Base-by-base conservation (phyloP, 73 alveolate species). In the Symbiodinium natans region DNA sequence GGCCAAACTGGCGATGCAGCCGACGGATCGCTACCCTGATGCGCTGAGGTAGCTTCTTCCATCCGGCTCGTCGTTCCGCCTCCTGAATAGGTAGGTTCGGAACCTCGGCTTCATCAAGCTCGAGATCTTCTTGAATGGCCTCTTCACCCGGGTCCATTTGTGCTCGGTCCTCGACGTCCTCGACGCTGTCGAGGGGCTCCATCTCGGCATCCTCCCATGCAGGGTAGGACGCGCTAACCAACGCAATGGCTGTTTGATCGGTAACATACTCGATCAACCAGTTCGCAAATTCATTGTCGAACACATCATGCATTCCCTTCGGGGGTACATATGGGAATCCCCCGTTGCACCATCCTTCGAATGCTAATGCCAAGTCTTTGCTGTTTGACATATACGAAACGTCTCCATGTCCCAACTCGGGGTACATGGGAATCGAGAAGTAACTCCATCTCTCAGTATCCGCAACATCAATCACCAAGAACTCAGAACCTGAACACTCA, bases 1-100 rank as follows among this genome's bases (percentile, higher is more conserved):
- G 83, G 2, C 93, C 83, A 38, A 86, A 48, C 93, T 86, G 93
- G 7, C 93, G 40, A 38, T 38, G 93, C 23, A 86, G 31, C 36
- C 93, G 6, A 7, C 93, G 82, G 56, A 86, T 34, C 23, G 83
- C 93, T 13, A 38, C 40, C 29, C 93, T 1, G n/a, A 86, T 68
- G 7, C 52, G 27, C 52, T 86, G 82, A 2, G 83, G 93, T 21
- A 86, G 59, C 21, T 19, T 33, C 40, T 39, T 27, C 93, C 93
- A 86, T 27, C 52, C 83, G 0, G 82, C 93, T 7, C 83, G 7
- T 1, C 93, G 11, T 15, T 56, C 59, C 7, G 80, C 93, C 38
- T 86, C 93, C 83, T 42, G 27, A 31, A 39, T 59, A 42, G 92
- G 92, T 17, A 83, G 38, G 13, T 74, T 74, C 41, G 92, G 92